Percentiles rank a stretch among this genome's conserved stretches.
Evolutionary conservation across 2,329 filamentous ascomycete genomes (phyloP).

Genomic region (Pezicula rhizophila): DNA sequence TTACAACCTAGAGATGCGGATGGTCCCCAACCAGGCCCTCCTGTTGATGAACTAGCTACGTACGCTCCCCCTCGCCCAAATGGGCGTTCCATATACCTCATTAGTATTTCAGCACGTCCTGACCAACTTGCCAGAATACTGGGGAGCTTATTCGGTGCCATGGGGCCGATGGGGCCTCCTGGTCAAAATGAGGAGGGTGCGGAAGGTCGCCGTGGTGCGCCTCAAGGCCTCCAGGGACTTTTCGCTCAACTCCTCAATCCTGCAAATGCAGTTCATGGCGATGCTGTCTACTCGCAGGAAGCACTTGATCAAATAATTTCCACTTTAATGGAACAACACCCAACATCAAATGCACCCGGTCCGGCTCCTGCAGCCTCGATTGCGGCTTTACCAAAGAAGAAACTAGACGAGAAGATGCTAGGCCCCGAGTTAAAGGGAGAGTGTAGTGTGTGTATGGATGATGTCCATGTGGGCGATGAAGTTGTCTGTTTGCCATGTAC

Average conservation of each 20-base stretch:
- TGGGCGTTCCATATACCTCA: conserved; percentile 14
- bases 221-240: conserved; percentile 43
- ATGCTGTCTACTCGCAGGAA: conserved; percentile 87
- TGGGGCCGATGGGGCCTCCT: conserved; percentile 13
- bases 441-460: conserved; percentile 93
- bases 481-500: conserved; percentile 77
- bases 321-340: conserved; percentile 79
- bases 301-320: conserved; percentile 84
- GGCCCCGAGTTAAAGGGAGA: conserved; percentile 61
- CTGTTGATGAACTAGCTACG: conserved; percentile 41
- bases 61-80: conserved; percentile 28
- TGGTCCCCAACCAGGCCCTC: conserved; percentile 39
- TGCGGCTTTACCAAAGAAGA: conserved; percentile 62
- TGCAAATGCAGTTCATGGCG: conserved; percentile 54
- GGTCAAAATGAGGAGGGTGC: conserved; percentile 16
- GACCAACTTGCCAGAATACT: conserved; percentile 23
- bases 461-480: conserved; percentile 65
- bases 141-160: conserved; percentile 20
- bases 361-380: conserved; percentile 76
- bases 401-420: conserved; percentile 65
- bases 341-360: conserved; percentile 69
- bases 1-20: conserved; percentile 45
- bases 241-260: conserved; percentile 47
- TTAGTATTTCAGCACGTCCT: conserved; percentile 20
- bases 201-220: conserved; percentile 25